A percentile compares a stretch with the other conserved stretches of the same genome.
Evolutionary conservation across 2,329 filamentous ascomycete species (phyloP).

Genomic region (Venturia asperata): DNA sequence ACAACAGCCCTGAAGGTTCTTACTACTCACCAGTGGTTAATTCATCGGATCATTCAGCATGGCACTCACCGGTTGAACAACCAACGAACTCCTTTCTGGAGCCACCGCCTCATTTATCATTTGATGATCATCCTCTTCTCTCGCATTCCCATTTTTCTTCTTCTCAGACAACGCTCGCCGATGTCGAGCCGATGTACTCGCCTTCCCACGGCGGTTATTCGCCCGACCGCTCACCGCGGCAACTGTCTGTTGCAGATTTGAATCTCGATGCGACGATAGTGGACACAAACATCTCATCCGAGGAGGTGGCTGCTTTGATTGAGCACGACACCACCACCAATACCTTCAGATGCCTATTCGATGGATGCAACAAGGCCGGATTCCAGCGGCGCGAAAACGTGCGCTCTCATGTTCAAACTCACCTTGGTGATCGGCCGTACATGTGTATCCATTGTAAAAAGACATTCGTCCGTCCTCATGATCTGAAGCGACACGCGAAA

Average conservation of each 20-base stretch:
- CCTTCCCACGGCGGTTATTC: conserved; percentile 25
- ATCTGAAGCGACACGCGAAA: conserved; percentile 93
- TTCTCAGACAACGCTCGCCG: conserved; percentile 21
- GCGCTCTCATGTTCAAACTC: conserved; percentile 95
- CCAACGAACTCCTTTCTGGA: conserved; percentile 23
- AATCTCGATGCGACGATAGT: conserved; percentile 53
- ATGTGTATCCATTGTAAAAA: conserved; percentile 89
- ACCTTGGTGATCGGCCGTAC: conserved; percentile 92
- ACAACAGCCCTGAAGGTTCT: conserved; percentile 25
- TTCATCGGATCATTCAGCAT: conserved; percentile 36
- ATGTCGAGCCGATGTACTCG: conserved; percentile 25
- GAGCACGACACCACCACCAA: conserved; percentile 38
- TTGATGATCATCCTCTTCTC: conserved; percentile 26
- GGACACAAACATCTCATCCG: conserved; percentile 77
- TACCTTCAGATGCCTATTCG: conserved; percentile 45
- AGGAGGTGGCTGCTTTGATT: conserved; percentile 55
- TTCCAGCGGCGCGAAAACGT: conserved; percentile 99
- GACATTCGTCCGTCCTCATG: conserved; percentile 94
- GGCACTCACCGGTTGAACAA: conserved; percentile 32
- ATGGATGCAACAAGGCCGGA: conserved; percentile 68
- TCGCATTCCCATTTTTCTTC: conserved; percentile 19
- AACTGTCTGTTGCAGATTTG: conserved; percentile 42
- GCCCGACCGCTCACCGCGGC: conserved; percentile 34
- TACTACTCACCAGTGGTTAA: conserved; percentile 46
- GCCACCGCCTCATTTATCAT: conserved; percentile 17